Evolutionary conservation across 176 grass and related monocot genomes (phyloP), one percentile per base, ranked within the genome.

Genomic region (Leersia perrieri): DNA sequence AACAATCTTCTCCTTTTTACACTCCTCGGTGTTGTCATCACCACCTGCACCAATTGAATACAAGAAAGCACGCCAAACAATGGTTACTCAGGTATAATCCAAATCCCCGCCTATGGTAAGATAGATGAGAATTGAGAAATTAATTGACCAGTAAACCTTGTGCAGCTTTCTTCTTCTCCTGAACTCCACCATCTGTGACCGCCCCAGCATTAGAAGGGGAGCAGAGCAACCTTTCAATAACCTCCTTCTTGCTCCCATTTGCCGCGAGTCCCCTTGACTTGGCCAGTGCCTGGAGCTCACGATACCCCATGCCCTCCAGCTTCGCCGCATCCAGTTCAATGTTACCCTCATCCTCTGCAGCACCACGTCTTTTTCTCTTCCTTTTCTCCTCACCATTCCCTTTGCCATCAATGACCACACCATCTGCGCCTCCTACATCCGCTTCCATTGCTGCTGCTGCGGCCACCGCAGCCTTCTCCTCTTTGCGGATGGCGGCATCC

Each of bases 1-100:
- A 65, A 98, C 78, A 44, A 94, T 80, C 87, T 87, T 98, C 74
- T 94, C 92, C 72, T 81, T 89, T 87, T 86, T 89, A 73, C 75
- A 69, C 49, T 90, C 89, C 29, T 91, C 80, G 77, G 61, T 81
- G 61, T 83, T 66, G 53, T 30, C 76, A 80, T 70, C 66, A 88
- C 53, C 85, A 68, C 44, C 91, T 88, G 66, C 45, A 70, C 3
- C 20, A 57, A 63, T 26, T 33, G 82, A 65, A 79, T 47, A 29
- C 22, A 22, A 53, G 22, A 23, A 57, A 23, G 23, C 22, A 57
- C 6, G 22, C 22, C 0, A 81, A 72, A 30, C 13, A 71, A 38
- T 49, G 33, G 15, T 68, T 65, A 22, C n/a, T 11, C 30, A 34
- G 66, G 41, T 38, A 70, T 60, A 85, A 49, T 32, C 51, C 11